These are phyloP conservation scores for Phytophthora palmivora DNA, from an alignment of 352 stramenopile species.

Conservation along the genomic window DNA sequence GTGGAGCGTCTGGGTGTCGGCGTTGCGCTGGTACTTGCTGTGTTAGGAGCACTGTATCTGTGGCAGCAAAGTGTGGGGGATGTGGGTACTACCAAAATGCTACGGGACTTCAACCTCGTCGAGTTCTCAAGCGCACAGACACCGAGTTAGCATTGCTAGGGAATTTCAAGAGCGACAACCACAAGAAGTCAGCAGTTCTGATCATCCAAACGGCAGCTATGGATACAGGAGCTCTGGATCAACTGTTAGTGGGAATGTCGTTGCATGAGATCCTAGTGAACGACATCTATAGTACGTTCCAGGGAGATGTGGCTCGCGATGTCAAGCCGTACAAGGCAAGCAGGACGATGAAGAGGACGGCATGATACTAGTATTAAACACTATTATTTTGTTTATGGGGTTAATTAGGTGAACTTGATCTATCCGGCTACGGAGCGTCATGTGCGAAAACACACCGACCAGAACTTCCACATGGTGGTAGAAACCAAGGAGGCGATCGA, in stretches of 20 bases:
- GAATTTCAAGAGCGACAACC: slow-evolving; percentile 68
- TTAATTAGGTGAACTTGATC: slow-evolving; percentile 76
- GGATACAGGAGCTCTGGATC: slow-evolving; percentile 47
- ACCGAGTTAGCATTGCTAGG: slow-evolving; percentile 73
- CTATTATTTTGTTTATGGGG: background rate
- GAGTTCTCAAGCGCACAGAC: slow-evolving; percentile 73
- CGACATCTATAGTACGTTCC: slow-evolving; percentile 86
- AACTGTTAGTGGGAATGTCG: slow-evolving; percentile 62
- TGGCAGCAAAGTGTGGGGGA: slow-evolving; percentile 36
- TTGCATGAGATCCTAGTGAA: slow-evolving; percentile 78
- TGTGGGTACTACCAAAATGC: slow-evolving; percentile 39
- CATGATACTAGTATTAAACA: background rate
- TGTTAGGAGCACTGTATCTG: slow-evolving; percentile 46
- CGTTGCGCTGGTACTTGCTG: slow-evolving; percentile 30
- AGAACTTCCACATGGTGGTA: slow-evolving; percentile 85
- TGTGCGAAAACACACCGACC: slow-evolving; percentile 85
- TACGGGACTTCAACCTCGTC: slow-evolving; percentile 69
- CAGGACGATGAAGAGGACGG: background rate
- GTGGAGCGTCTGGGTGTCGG: slow-evolving; percentile 36
- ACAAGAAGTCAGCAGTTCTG: slow-evolving; percentile 70
- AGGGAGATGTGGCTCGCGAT: slow-evolving; percentile 68
- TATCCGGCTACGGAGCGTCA: slow-evolving; percentile 82
- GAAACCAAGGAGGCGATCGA: slow-evolving; percentile 81
- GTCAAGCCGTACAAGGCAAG: slow-evolving; percentile 80
- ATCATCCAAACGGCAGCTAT: slow-evolving; percentile 73